These are phyloP conservation scores for Pseudogymnoascus sp. DNA, from an alignment of 2,329 filamentous ascomycete species.

Conservation along the genomic window DNA sequence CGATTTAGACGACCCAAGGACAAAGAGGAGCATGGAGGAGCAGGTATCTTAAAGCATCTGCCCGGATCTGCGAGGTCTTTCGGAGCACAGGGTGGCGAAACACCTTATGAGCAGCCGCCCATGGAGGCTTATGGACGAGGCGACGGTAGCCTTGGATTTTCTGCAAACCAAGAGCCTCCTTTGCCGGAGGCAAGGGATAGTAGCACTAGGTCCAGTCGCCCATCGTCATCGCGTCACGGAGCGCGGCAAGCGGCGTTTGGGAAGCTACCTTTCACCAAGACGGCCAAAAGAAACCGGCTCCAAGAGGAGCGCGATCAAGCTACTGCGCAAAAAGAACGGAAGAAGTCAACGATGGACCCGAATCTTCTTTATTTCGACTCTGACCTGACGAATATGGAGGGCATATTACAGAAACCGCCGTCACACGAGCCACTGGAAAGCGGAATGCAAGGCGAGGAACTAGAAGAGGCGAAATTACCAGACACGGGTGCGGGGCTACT, in stretches of 20 bases:
- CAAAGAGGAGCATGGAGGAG: conserved; percentile 43
- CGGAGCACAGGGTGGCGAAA: conserved; percentile 23
- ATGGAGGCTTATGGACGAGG: conserved; percentile 24
- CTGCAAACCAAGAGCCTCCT: conserved; percentile 20
- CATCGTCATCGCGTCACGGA: neutral
- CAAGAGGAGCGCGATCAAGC: conserved; percentile 48
- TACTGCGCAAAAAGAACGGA: conserved; percentile 18
- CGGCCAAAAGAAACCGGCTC: conserved; percentile 38
- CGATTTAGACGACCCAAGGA: conserved; percentile 36
- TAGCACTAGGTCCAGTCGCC: neutral
- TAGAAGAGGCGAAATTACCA: conserved; percentile 32
- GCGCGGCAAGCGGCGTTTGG: conserved; percentile 28
- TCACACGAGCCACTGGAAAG: conserved; percentile 63
- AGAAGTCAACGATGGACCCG: conserved; percentile 41
- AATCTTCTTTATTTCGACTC: conserved; percentile 72
- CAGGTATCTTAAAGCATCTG: conserved; percentile 37
- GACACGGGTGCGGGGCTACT: conserved; percentile 34
- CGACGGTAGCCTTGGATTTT: conserved; percentile 19
- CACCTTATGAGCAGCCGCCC: conserved; percentile 11
- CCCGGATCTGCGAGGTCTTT: conserved; percentile 47
- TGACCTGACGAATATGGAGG: conserved; percentile 83
- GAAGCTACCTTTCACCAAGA: conserved; percentile 56
- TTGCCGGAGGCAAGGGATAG: conserved; percentile 16
- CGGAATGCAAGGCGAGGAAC: conserved; percentile 36
- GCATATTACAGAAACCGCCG: conserved; percentile 66